phyloP scores from a whole-genome alignment of 108 stramenopile species.

The Discostella stelligeroides region DNA sequence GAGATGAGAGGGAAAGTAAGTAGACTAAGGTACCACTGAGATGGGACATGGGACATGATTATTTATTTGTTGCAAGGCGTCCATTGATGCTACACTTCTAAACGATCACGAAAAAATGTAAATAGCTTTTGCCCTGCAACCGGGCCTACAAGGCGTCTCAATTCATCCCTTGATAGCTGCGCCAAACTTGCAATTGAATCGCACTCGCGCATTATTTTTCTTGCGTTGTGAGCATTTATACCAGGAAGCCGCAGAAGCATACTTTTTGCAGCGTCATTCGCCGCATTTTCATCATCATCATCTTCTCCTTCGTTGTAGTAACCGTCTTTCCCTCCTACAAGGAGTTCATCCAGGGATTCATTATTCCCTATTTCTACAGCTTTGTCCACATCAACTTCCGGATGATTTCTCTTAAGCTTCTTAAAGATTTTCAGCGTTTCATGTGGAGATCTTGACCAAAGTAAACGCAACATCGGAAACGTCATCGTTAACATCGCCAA shows the following conservation, averaged over 20 bases:
- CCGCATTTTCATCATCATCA: constrained; percentile 76
- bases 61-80: too few species aligned
- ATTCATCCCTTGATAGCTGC: constrained; percentile 75
- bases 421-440: constrained; percentile 93
- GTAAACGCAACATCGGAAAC: constrained; percentile 91
- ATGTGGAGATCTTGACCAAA: constrained; percentile 94
- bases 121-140: constrained; percentile 87
- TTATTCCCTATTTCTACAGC: constrained; percentile 83
- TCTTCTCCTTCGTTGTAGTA: constrained; percentile 57
- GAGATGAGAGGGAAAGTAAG: too few species aligned
- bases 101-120: constrained; percentile 77
- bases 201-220: constrained; percentile 84
- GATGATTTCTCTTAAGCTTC: constrained; percentile 78
- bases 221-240: constrained; percentile 81
- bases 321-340: constrained; percentile 44
- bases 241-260: constrained; percentile 92
- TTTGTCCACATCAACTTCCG: constrained; percentile 85
- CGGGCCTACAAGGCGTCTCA: constrained; percentile 79
- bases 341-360: constrained; percentile 74
- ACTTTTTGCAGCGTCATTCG: constrained; percentile 84
- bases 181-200: constrained; percentile 82
- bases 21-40: neutral
- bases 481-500: constrained; percentile 83
- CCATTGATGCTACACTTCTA: constrained; percentile 14
- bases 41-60: too few species aligned